phyloP scores from a whole-genome alignment of 345 rosid species.

The Conringia planisiliqua region DNA sequence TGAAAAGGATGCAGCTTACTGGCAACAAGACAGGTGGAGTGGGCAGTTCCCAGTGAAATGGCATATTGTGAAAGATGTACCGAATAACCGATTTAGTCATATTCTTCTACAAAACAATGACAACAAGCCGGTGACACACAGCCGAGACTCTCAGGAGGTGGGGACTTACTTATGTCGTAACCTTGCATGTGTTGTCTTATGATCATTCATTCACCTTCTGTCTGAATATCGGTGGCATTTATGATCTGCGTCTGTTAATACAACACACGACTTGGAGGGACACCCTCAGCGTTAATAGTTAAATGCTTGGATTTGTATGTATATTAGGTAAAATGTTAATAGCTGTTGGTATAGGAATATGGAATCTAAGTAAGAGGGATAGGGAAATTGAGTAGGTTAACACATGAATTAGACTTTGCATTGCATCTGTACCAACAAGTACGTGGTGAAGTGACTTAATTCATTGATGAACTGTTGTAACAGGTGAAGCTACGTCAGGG shows the following conservation, averaged over 20 bases:
- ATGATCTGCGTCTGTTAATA: background rate
- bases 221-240: background rate
- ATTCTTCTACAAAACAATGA: slow-evolving; percentile 66
- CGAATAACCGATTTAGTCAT: slow-evolving; percentile 62
- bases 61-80: slow-evolving; percentile 73
- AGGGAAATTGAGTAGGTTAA: background rate
- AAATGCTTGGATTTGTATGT: background rate
- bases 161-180: background rate
- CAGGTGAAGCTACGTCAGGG: slow-evolving; percentile 71
- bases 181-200: background rate
- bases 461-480: slow-evolving; percentile 1
- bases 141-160: slow-evolving; percentile 81
- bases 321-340: background rate
- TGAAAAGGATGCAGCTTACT: slow-evolving; percentile 61
- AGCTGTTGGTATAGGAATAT: background rate
- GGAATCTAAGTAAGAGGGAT: background rate
- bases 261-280: background rate
- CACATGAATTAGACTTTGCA: background rate
- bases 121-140: slow-evolving; percentile 74
- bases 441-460: background rate
- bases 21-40: slow-evolving; percentile 81
- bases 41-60: slow-evolving; percentile 79
- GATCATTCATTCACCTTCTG: background rate
- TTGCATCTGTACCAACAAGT: background rate
- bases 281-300: background rate